Evolutionary conservation across 306 rosid species (phyloP).

Genomic region (Malus orientalis): DNA sequence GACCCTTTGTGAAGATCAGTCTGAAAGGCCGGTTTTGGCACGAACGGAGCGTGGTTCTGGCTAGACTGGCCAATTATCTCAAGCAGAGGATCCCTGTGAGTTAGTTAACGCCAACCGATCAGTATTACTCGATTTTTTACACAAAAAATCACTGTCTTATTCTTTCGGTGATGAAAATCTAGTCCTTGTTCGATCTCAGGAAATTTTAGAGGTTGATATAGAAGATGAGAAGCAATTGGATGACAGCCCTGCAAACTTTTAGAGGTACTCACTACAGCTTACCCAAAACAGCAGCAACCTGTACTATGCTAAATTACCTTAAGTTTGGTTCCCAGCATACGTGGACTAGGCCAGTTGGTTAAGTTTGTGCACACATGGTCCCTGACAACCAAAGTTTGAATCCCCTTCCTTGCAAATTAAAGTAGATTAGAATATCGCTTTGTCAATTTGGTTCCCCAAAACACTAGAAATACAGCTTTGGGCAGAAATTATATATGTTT

Average conservation of each 20-base stretch:
- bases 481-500: too few species aligned
- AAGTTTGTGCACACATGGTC: too few species aligned
- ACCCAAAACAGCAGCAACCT: too few species aligned
- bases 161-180: background rate
- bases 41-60: constrained; percentile 57
- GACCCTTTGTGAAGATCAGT: constrained; percentile 82
- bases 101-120: background rate
- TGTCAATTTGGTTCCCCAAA: too few species aligned
- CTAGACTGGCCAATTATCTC: constrained; percentile 70
- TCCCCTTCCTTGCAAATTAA: too few species aligned
- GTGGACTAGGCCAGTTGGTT: too few species aligned
- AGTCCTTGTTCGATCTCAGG: constrained; percentile 33
- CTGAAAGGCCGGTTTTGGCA: constrained; percentile 96
- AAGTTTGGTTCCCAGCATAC: too few species aligned
- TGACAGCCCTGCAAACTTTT: constrained; percentile 82
- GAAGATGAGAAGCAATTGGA: constrained; percentile 94
- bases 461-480: too few species aligned
- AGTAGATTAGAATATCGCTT: too few species aligned
- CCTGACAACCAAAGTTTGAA: too few species aligned
- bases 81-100: constrained; percentile 90
- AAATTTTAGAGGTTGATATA: constrained; percentile 86
- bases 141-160: background rate
- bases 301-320: too few species aligned
- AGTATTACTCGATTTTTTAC: background rate
- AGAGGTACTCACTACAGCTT: constrained; percentile 5